These are phyloP conservation scores for Leishmania gerbilli DNA, from an alignment of 208 protist species.

Conservation along the genomic window DNA sequence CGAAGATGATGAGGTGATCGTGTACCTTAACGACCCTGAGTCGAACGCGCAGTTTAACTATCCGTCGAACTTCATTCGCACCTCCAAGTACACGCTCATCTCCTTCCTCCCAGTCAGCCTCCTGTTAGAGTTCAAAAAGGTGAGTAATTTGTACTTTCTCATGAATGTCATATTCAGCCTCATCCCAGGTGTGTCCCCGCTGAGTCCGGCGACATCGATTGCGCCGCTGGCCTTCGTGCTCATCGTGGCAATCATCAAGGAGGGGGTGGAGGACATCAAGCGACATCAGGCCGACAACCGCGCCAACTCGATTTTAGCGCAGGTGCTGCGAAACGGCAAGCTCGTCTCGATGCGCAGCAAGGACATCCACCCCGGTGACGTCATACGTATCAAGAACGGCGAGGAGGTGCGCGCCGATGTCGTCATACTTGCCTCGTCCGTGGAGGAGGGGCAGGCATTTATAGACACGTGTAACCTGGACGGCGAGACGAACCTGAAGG, in stretches of 20 bases:
- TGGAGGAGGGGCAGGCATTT: constrained; percentile 81
- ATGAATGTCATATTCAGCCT: constrained; percentile 91
- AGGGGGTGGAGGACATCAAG: constrained; percentile 90
- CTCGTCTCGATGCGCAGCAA: constrained; percentile 55
- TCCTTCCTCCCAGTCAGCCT: constrained; percentile 95
- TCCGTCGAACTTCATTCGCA: constrained; percentile 90
- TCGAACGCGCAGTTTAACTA: constrained; percentile 69
- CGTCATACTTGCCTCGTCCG: constrained; percentile 74
- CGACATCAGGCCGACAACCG: constrained; percentile 76
- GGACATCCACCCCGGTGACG: constrained; percentile 77
- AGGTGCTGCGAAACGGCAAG: constrained; percentile 57
- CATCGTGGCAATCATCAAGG: constrained; percentile 87
- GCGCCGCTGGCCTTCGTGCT: constrained; percentile 92
- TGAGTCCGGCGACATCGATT: constrained; percentile 90
- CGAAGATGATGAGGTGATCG: constrained; percentile 60
- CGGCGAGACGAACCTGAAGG: constrained; percentile 91
- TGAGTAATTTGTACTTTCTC: constrained; percentile 96
- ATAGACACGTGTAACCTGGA: constrained; percentile 94
- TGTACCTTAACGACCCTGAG: constrained; percentile 80
- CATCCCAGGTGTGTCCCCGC: constrained; percentile 90
- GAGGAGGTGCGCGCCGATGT: constrained; percentile 91
- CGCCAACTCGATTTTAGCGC: constrained; percentile 72
- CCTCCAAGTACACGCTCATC: constrained; percentile 92
- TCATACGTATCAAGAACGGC: constrained; percentile 73
- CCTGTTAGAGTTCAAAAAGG: constrained; percentile 91